Evolutionary conservation across 2,329 filamentous ascomycete genomes (phyloP).

Genomic region (Aureobasidium sp.): DNA sequence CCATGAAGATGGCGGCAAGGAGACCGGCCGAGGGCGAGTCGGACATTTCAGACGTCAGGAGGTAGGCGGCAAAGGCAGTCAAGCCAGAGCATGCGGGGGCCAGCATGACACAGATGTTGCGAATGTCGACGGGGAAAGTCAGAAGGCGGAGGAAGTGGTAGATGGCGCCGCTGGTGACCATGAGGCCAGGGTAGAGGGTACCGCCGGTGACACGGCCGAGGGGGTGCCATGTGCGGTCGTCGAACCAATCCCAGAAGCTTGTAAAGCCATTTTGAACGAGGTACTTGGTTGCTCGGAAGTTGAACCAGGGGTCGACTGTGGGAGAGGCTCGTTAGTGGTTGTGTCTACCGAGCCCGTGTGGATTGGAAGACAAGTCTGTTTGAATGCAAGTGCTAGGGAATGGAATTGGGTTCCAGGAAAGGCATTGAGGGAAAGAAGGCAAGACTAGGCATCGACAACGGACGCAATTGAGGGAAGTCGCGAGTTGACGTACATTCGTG

Average conservation of each 20-base stretch:
- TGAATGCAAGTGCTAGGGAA: not conserved
- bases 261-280: constrained; percentile 95
- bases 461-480: not conserved
- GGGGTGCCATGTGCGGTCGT: constrained; percentile 99
- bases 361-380: not conserved
- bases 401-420: no score
- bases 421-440: not conserved
- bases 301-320: constrained; percentile 98
- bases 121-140: constrained; percentile 90
- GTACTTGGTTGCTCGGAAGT: constrained; percentile 97
- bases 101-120: constrained; percentile 96
- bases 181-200: constrained; percentile 95
- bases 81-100: constrained; percentile 91
- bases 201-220: constrained; percentile 96
- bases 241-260: constrained; percentile 99
- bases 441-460: not conserved
- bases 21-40: constrained; percentile 91
- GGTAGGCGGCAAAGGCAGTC: constrained; percentile 87
- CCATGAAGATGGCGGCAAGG: constrained; percentile 92
- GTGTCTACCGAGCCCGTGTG: not conserved
- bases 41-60: constrained; percentile 95
- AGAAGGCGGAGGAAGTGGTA: constrained; percentile 88
- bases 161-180: constrained; percentile 97
- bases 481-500: constrained; percentile 77
- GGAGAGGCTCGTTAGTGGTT: constrained; percentile 6